Conservation (phyloP, 345 rosid species). For the Eucalyptus tenuipes region DNA sequence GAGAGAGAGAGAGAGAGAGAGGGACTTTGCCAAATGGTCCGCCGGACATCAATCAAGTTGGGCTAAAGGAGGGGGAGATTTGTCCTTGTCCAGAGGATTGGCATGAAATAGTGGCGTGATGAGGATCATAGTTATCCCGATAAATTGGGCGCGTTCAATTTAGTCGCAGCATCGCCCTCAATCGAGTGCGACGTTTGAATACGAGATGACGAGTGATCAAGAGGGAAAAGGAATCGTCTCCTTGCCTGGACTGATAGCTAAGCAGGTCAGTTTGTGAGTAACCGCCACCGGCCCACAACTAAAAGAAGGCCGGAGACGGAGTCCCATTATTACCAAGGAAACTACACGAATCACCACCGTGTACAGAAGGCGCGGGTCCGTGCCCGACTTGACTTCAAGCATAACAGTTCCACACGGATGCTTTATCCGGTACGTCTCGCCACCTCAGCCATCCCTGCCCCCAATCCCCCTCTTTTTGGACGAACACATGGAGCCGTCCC, state of each 20-base stretch:
- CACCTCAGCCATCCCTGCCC: background rate
- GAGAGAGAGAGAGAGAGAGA: background rate
- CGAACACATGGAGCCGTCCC: background rate
- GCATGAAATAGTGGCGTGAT: rapidly evolving
- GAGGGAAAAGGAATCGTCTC: background rate
- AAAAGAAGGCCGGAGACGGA: background rate
- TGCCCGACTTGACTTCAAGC: no score
- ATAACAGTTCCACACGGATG: background rate
- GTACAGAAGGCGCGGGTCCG: background rate
- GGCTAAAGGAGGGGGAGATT: background rate
- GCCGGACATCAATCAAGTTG: background rate
- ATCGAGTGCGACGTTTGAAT: rapidly evolving
- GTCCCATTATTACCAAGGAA: rapidly evolving
- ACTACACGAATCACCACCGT: background rate
- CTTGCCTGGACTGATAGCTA: rapidly evolving
- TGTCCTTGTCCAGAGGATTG: background rate
- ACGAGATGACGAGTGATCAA: no score
- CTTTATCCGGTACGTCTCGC: background rate
- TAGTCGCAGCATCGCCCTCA: background rate
- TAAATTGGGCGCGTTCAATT: background rate
- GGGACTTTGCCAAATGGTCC: background rate
- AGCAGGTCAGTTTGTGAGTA: background rate
- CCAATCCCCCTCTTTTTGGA: background rate
- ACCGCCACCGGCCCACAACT: background rate
- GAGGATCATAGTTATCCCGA: background rate